Evolutionary conservation across 2,329 filamentous ascomycete genomes (phyloP).

Genomic region (Huntiella savannae): DNA sequence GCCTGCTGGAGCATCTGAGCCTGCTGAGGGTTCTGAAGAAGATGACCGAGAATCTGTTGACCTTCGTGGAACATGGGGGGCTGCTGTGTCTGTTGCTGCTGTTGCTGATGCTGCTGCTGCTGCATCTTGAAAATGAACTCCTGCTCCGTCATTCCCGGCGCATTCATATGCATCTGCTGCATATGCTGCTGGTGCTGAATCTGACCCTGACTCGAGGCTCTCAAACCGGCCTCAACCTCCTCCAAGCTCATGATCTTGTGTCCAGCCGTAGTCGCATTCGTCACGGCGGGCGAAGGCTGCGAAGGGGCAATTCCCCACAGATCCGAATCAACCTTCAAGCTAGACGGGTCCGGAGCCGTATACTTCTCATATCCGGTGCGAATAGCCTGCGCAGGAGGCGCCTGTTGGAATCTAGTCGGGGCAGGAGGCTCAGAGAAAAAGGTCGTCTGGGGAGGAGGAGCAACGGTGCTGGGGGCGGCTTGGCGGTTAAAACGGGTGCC

Average conservation of each 20-base stretch:
- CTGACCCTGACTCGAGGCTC: conserved; percentile 27
- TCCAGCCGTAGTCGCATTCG: conserved; percentile 16
- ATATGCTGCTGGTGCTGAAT: conserved; percentile 11
- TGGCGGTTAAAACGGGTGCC: conserved; percentile 67
- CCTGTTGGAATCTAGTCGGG: conserved; percentile 11
- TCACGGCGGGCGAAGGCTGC: conserved; percentile 21
- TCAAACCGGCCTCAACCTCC: conserved; percentile 89
- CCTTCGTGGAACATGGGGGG: conserved; percentile 11
- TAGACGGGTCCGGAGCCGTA: conserved; percentile 62
- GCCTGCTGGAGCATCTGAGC: conserved; percentile 20
- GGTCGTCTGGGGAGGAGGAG: conserved; percentile 15
- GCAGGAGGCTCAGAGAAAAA: conserved; percentile 9
- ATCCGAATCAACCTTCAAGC: conserved; percentile 79
- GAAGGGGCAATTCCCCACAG: conserved; percentile 65
- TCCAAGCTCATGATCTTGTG: conserved; percentile 89
- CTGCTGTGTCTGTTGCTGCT: conserved; percentile 11
- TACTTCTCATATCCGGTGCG: conserved; percentile 87
- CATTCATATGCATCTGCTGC: conserved; percentile 6
- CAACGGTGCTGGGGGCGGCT: conserved; percentile 25
- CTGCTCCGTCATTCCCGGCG: conserved; percentile 9
- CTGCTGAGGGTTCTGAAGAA: conserved; percentile 19
- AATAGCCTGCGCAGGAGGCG: conserved; percentile 34
- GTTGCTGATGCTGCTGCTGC: conserved; percentile 13
- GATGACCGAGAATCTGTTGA: conserved; percentile 27
- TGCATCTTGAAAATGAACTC: conserved; percentile 15